phyloP scores from a whole-genome alignment of 2,329 filamentous ascomycete species.

The Cladosporium oxysporum region DNA sequence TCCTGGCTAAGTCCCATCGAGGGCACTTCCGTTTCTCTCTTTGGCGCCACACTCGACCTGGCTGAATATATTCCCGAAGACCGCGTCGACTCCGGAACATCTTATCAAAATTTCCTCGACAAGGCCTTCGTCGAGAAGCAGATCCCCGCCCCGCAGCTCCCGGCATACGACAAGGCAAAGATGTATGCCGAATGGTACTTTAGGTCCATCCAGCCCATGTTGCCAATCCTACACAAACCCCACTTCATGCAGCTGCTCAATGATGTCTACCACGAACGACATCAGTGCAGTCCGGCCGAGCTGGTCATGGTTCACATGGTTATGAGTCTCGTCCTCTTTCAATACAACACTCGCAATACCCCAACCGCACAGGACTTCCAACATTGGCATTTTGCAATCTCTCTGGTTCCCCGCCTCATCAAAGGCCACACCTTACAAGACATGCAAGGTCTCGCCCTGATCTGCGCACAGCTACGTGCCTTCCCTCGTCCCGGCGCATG shows the following conservation, averaged over 20 bases:
- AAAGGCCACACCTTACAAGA: conserved; percentile 64
- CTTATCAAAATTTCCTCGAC: conserved; percentile 68
- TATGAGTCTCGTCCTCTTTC: conserved; percentile 74
- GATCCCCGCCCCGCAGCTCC: conserved; percentile 61
- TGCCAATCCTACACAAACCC: conserved; percentile 76
- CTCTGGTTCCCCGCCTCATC: conserved; percentile 66
- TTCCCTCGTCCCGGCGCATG: conserved; percentile 79
- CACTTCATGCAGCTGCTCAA: conserved; percentile 68
- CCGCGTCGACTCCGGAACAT: conserved; percentile 63
- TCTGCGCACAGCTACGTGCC: conserved; percentile 70
- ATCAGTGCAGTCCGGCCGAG: conserved; percentile 64
- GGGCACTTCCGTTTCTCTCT: conserved; percentile 73
- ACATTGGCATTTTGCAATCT: conserved; percentile 76
- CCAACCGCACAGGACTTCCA: conserved; percentile 66
- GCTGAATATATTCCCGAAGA: conserved; percentile 69
- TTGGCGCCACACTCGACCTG: conserved; percentile 78
- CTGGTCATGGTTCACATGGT: conserved; percentile 75
- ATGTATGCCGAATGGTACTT: conserved; percentile 77
- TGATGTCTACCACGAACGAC: conserved; percentile 70
- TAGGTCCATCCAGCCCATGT: conserved; percentile 68
- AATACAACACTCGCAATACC: conserved; percentile 71
- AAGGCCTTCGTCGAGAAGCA: conserved; percentile 62
- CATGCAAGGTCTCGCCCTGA: conserved; percentile 71
- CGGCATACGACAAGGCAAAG: conserved; percentile 64
- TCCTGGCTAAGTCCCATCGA: conserved; percentile 71